Base-by-base conservation (phyloP, 805 yeast genomes). In the Nakazawaea ambrosiae region DNA sequence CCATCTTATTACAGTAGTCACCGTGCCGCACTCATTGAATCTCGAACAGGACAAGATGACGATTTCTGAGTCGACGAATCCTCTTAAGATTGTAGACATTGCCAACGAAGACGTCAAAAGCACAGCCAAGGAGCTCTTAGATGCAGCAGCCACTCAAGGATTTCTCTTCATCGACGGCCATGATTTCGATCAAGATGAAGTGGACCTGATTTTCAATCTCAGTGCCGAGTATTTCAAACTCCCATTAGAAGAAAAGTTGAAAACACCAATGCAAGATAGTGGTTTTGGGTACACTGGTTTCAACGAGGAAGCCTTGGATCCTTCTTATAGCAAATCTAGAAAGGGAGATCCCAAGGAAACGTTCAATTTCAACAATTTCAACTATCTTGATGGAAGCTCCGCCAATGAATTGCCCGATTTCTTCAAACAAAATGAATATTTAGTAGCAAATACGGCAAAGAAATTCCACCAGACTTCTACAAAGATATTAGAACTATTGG, bases 141-240 rank as follows among this genome's bases (percentile, higher is more conserved):
- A 69, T 8, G 85, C 85, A 1, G 81, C 81, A 9, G 58, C 68
- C n/a, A 56, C 71, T 2, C 80, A 77, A 44, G 87, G 87, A 1
- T 80, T 80, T 49, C 57, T 80, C 12, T 77, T 77, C 40, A 63
- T 80, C 4, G 82, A 78, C 46, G 87, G 87, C 5, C 81, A 78
- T 45, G 78, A 67, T n/a, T 75, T 80, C 49, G 55, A 72, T 1
- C 69, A 66, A 41, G 53, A 59, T 6, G 84, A 79, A 41, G 78
- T 79, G 10, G 67, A 70, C 29, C 53, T 52, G 2, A 51, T 72
- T 31, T 78, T 79, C 44, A 54, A 50, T n/a, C 40, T 75, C 23
- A 71, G 81, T 9, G 58, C 64, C 42, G 51, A 60, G 17, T 78
- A 70, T 53, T 79, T 80, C 48, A 57, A 60, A 4, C 54, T 70